Evolutionary conservation across 306 rosid species (phyloP).

Genomic region (Sechiopsis laciniata): DNA sequence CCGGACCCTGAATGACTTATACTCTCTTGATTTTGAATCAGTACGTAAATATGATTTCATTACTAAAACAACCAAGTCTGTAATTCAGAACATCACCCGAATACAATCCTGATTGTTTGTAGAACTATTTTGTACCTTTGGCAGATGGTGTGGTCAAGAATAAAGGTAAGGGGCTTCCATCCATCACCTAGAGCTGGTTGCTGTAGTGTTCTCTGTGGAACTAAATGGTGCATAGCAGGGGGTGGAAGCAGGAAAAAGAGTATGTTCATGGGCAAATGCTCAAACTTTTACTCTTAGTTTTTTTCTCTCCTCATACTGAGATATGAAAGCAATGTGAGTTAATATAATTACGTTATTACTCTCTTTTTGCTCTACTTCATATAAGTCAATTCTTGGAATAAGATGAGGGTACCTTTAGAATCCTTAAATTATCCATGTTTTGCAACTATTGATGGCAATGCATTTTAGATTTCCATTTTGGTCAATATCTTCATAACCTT

Average conservation of each 20-base stretch:
- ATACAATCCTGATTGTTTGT: slow-evolving; percentile 18
- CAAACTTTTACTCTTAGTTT: slow-evolving; percentile 10
- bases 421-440: neutral
- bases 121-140: slow-evolving; percentile 31
- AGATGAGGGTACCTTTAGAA: neutral
- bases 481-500: neutral
- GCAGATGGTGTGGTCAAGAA: slow-evolving; percentile 92
- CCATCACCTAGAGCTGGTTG: slow-evolving; percentile 93
- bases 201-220: slow-evolving; percentile 75
- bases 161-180: slow-evolving; percentile 73
- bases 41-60: slow-evolving; percentile 40
- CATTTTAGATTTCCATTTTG: slow-evolving; percentile 1
- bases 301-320: neutral
- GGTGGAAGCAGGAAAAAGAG: slow-evolving; percentile 93
- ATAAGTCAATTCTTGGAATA: neutral
- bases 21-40: slow-evolving; percentile 83
- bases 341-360: neutral
- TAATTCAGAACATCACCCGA: neutral
- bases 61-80: slow-evolving; percentile 7
- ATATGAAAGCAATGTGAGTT: neutral
- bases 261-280: slow-evolving; percentile 50
- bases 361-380: neutral
- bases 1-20: slow-evolving; percentile 68
- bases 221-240: slow-evolving; percentile 90
- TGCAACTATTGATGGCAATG: neutral